These are phyloP conservation scores for Gonium pectorale DNA, from an alignment of 139 green algal species.

Conservation along the genomic window DNA sequence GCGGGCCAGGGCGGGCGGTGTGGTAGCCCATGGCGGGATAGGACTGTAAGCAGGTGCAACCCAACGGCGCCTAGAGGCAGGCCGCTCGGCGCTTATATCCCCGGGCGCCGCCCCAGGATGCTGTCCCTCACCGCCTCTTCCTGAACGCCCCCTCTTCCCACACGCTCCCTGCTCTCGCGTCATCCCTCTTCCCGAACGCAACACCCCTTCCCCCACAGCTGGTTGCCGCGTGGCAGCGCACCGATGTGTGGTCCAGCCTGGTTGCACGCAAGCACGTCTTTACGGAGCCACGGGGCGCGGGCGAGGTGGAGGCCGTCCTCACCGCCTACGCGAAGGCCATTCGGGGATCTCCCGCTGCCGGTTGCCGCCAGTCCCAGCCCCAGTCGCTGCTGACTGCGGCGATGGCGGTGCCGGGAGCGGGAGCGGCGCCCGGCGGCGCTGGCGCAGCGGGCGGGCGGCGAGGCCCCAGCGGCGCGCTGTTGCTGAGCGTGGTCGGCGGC, in stretches of 20 bases:
- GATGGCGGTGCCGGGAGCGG: not conserved
- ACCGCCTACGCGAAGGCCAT: constrained; percentile 76
- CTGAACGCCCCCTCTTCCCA: too few relatives aligned
- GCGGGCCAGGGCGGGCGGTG: too few relatives aligned
- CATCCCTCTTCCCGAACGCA: not conserved
- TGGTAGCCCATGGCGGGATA: too few relatives aligned
- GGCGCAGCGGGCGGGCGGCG: not conserved
- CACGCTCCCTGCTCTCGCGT: too few relatives aligned
- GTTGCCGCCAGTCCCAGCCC: too few relatives aligned
- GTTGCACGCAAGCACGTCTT: constrained; percentile 64
- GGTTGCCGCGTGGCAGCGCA: constrained; percentile 66
- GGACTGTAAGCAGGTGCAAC: too few relatives aligned
- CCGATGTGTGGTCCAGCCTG: constrained; percentile 66
- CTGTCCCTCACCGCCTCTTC: too few relatives aligned
- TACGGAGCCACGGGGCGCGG: constrained; percentile 56
- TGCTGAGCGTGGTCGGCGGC: constrained; percentile 95
- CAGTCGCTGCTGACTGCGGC: too few relatives aligned
- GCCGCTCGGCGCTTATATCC: too few relatives aligned
- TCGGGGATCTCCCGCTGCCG: too few relatives aligned
- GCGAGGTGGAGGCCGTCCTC: constrained; percentile 77
- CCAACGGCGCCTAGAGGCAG: too few relatives aligned
- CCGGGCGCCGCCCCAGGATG: too few relatives aligned
- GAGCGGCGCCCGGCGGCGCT: not conserved
- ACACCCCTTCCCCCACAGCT: not conserved
- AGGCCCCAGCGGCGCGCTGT: constrained; percentile 75